Evolutionary conservation across 148 eudicot species (phyloP), one percentile per base, ranked within the genome.

Genomic region (Agrostemma githago): DNA sequence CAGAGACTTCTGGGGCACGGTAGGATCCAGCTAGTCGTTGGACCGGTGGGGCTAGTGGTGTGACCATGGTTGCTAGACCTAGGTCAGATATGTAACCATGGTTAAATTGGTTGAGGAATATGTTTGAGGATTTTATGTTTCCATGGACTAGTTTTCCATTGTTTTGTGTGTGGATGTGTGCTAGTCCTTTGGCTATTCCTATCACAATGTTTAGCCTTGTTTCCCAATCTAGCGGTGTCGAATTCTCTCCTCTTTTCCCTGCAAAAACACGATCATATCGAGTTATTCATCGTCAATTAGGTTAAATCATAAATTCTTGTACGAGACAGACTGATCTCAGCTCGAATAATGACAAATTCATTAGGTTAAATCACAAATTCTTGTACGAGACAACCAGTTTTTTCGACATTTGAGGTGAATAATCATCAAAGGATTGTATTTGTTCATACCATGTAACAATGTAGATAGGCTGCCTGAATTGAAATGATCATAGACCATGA

Each of bases 61-160:
- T 83, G 63, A 88, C 81, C 62, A 90, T 42, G 2, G 90, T 84
- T 61, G 92, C 90, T 66, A 89, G 70, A 39, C 98, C 98, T 1
- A 86, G 89, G 73, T 93, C 98, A 2, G 85, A 86, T 39, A 93
- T 74, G 15, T 88, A 90, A 12, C 92, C 96, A 0, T 81, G 76
- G 15, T 74, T 69, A 66, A 86, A 81, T n/a, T 83, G 40, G 79
- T 90, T 89, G 74, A 89, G 85, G 81, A 90, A 89, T 3, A 93
- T 84, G 84, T 93, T 93, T 21, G 96, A 87, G 53, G 98, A 68
- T 79, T 92, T 93, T 34, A 93, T 81, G 81, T 93, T 93, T 76
- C 98, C 98, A 63, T 93, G 98, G 68, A 90, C 87, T 59, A 87
- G 86, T 69, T 82, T 90, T 20, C 90, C 88, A 3, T 83, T 82